Evolutionary conservation across 768 basidiomycete species (phyloP).

Genomic region (Pisolithus sp.): DNA sequence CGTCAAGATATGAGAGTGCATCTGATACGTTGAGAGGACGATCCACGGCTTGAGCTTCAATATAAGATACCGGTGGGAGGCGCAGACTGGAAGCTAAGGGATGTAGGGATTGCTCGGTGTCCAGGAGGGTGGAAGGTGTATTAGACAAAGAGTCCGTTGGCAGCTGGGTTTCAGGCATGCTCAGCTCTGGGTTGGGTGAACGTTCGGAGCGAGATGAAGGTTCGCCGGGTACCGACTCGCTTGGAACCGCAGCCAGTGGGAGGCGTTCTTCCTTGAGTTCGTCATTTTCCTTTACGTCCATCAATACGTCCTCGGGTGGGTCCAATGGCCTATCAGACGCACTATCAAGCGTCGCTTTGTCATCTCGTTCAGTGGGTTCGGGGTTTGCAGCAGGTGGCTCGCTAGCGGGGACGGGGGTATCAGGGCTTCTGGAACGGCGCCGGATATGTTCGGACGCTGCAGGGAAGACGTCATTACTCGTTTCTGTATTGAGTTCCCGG

Average conservation of each 20-base stretch:
- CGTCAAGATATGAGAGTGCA: conserved; percentile 57
- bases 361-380: conserved; percentile 10
- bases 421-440: not conserved
- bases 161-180: not conserved
- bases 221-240: conserved; percentile 6
- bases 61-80: conserved; percentile 16
- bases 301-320: conserved; percentile 17
- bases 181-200: conserved; percentile 10
- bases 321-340: conserved; percentile 20
- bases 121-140: conserved; percentile 10
- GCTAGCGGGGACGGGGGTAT: not conserved
- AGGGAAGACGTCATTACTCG: not conserved
- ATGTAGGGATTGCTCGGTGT: conserved; percentile 5
- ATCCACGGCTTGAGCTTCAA: conserved; percentile 25
- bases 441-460: not conserved
- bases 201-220: conserved; percentile 3
- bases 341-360: conserved; percentile 2
- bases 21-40: conserved; percentile 56
- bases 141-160: not conserved
- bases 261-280: conserved; percentile 3
- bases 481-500: conserved; percentile 2
- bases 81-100: conserved; percentile 9
- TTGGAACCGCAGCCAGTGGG: conserved; percentile 3
- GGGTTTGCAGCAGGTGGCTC: conserved; percentile 1
- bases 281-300: conserved; percentile 15